phyloP scores from a whole-genome alignment of 768 basidiomycete genomes.

The Tricholoma flavovirens region DNA sequence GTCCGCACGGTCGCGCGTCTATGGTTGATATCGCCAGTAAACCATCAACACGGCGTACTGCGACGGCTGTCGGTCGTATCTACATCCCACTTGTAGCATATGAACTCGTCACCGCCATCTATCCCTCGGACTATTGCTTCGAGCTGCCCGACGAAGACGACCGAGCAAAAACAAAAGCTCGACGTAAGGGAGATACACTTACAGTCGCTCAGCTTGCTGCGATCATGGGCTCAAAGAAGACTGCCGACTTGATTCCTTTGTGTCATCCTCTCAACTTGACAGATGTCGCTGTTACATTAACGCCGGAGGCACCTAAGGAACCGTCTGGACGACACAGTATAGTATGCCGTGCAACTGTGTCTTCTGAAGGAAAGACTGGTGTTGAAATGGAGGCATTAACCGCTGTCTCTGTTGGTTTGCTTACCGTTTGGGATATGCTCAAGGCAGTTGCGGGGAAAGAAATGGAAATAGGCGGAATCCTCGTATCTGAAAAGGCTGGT shows the following conservation, averaged over 20 bases:
- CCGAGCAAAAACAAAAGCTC: conserved; percentile 43
- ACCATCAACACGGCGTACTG: conserved; percentile 50
- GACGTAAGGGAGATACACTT: conserved; percentile 63
- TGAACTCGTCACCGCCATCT: conserved; percentile 48
- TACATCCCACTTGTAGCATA: conserved; percentile 61
- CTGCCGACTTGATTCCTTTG: conserved; percentile 77
- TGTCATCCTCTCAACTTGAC: conserved; percentile 81
- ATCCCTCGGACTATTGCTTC: conserved; percentile 21
- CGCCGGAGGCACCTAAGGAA: conserved; percentile 31
- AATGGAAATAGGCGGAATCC: conserved; percentile 71
- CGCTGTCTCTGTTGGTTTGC: conserved; percentile 69
- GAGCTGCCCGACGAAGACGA: conserved; percentile 17
- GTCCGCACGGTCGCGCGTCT: conserved; percentile 58
- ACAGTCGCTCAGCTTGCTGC: conserved; percentile 79
- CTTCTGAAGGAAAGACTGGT: conserved; percentile 76
- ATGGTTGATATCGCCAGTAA: conserved; percentile 85
- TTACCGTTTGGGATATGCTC: conserved; percentile 93
- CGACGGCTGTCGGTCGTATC: conserved; percentile 74
- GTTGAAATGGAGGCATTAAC: conserved; percentile 93
- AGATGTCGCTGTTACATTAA: conserved; percentile 59
- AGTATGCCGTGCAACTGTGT: conserved; percentile 59
- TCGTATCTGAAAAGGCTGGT: conserved; percentile 63
- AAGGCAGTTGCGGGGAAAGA: conserved; percentile 86
- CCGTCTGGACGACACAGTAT: conserved; percentile 39
- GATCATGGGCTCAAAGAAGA: conserved; percentile 84